Conservation (phyloP, 2,329 filamentous ascomycete genomes). For the Pseudocercospora eumusae region DNA sequence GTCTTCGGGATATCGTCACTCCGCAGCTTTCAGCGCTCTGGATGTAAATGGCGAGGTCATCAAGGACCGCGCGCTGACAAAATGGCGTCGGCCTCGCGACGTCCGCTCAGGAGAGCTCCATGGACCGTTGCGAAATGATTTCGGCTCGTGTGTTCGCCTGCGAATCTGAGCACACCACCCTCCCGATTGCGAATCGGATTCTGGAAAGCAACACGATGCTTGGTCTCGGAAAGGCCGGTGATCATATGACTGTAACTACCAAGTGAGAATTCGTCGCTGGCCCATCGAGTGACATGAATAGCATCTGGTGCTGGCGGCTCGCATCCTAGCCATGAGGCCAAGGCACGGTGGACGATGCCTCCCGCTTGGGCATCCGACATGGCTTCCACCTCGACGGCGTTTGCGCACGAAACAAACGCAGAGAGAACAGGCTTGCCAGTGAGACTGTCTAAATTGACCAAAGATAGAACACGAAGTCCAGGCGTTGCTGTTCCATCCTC, state of each 20-base stretch:
- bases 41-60: neutral
- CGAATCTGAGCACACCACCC: slow-evolving; percentile 30
- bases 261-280: slow-evolving; percentile 24
- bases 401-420: slow-evolving; percentile 31
- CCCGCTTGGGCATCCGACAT: slow-evolving; percentile 25
- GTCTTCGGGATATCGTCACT: neutral
- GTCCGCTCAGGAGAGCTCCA: slow-evolving; percentile 32
- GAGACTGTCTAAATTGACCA: slow-evolving; percentile 30
- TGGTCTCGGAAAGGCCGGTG: slow-evolving; percentile 23
- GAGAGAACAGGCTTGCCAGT: slow-evolving; percentile 28
- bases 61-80: neutral
- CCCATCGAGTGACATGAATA: slow-evolving; percentile 33
- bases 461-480: slow-evolving; percentile 25
- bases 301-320: slow-evolving; percentile 27
- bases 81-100: slow-evolving; percentile 32
- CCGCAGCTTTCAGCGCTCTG: neutral
- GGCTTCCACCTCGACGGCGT: slow-evolving; percentile 27
- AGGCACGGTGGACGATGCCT: slow-evolving; percentile 28
- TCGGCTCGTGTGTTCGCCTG: slow-evolving; percentile 32
- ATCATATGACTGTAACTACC: slow-evolving; percentile 36
- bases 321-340: slow-evolving; percentile 28
- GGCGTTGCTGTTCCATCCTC: slow-evolving; percentile 18
- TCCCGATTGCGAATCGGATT: slow-evolving; percentile 16
- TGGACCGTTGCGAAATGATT: slow-evolving; percentile 35
- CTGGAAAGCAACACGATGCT: slow-evolving; percentile 29